Conservation (phyloP, 2,329 filamentous ascomycete species). For the Cytospora schulzeri region DNA sequence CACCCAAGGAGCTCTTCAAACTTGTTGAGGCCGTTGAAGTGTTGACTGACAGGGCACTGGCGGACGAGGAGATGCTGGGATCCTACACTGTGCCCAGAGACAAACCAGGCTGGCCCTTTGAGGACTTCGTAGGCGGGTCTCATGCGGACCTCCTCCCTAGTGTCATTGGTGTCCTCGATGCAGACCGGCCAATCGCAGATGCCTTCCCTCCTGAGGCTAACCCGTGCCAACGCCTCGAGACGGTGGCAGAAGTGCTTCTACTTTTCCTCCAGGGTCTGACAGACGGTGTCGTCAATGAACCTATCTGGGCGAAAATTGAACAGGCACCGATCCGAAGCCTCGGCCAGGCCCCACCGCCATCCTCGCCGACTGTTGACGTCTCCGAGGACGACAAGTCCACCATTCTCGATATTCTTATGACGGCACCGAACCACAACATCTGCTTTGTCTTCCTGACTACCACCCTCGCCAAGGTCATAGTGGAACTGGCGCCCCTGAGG, state of each 20-base stretch:
- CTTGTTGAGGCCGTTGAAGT: constrained; percentile 77
- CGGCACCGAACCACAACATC: constrained; percentile 78
- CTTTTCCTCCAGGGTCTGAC: constrained; percentile 74
- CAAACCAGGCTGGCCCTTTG: constrained; percentile 62
- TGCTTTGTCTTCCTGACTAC: constrained; percentile 85
- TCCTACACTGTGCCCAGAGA: constrained; percentile 54
- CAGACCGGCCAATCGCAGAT: constrained; percentile 61
- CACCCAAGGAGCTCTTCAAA: constrained; percentile 85
- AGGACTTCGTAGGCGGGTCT: constrained; percentile 18
- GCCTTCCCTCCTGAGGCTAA: constrained; percentile 65
- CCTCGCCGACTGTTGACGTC: constrained; percentile 23
- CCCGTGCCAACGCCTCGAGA: constrained; percentile 71
- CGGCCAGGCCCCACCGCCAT: constrained; percentile 39
- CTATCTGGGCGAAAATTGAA: constrained; percentile 72
- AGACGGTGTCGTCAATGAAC: constrained; percentile 75
- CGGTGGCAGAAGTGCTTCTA: constrained; percentile 70
- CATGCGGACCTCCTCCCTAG: constrained; percentile 13
- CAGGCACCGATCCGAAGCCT: constrained; percentile 42
- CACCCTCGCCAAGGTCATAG: constrained; percentile 62
- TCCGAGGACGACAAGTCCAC: constrained; percentile 50
- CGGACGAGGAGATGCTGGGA: constrained; percentile 65
- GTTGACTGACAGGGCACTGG: constrained; percentile 57
- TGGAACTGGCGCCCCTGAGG: constrained; percentile 49
- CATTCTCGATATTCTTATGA: constrained; percentile 73
- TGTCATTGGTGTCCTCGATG: constrained; percentile 71